phyloP scores from a whole-genome alignment of 1,139 yeast species.

The Saccharomyces hybrid region DNA sequence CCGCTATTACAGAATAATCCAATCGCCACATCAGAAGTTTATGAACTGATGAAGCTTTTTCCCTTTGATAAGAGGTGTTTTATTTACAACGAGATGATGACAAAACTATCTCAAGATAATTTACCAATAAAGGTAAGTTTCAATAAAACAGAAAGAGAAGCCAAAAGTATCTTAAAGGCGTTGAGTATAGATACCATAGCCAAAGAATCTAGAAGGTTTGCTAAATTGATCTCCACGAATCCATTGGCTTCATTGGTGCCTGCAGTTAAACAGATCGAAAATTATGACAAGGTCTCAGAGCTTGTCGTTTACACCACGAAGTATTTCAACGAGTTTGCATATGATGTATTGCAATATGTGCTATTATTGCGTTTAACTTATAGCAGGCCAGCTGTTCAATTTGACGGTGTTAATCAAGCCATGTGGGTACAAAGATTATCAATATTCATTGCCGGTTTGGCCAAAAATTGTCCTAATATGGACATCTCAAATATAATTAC shows the following conservation, averaged over 20 bases:
- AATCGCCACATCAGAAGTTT: constrained; percentile 56
- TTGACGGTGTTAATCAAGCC: constrained; percentile 73
- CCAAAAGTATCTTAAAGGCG: constrained; percentile 74
- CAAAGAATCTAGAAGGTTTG: constrained; percentile 69
- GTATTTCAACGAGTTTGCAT: constrained; percentile 69
- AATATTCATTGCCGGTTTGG: constrained; percentile 57
- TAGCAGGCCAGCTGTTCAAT: constrained; percentile 62
- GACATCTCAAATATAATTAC: constrained; percentile 51
- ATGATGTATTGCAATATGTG: constrained; percentile 79
- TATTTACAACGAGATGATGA: constrained; percentile 77
- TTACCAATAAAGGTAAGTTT: constrained; percentile 56
- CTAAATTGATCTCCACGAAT: constrained; percentile 67
- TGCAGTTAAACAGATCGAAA: constrained; percentile 69
- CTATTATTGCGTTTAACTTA: constrained; percentile 64
- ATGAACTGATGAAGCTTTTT: constrained; percentile 45
- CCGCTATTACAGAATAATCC: constrained; percentile 57
- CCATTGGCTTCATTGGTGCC: constrained; percentile 73
- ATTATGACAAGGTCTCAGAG: constrained; percentile 80
- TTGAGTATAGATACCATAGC: constrained; percentile 79
- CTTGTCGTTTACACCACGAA: constrained; percentile 76
- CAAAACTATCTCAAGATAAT: constrained; percentile 46
- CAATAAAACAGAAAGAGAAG: constrained; percentile 68
- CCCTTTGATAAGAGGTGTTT: constrained; percentile 63
- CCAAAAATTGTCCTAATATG: constrained; percentile 46
- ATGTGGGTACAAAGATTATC: constrained; percentile 80